Percentiles rank a stretch among this genome's conserved stretches.
phyloP scores from a whole-genome alignment of 805 yeast genomes.

The Candida dendrica region DNA sequence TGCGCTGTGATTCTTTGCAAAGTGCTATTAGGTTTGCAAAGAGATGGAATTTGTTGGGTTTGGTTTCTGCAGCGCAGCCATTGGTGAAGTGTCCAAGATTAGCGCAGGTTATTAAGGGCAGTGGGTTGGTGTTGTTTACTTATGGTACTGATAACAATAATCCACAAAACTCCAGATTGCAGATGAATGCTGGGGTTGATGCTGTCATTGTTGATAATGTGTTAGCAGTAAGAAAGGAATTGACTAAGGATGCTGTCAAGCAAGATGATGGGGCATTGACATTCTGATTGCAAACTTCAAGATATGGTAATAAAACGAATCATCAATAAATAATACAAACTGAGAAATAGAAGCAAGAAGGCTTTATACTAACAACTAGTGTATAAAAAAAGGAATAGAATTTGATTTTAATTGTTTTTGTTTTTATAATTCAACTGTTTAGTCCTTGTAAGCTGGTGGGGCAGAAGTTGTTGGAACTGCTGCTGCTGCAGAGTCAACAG shows the following conservation, averaged over 20 bases:
- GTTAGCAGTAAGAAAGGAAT: constrained; percentile 82
- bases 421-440: too few relatives aligned
- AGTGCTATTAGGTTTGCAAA: constrained; percentile 87
- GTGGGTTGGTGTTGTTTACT: constrained; percentile 89
- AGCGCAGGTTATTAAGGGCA: constrained; percentile 83
- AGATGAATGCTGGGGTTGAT: constrained; percentile 92
- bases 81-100: constrained; percentile 85
- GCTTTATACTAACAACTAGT: too few relatives aligned
- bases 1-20: constrained; percentile 80
- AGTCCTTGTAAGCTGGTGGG: background rate
- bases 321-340: too few relatives aligned
- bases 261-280: background rate
- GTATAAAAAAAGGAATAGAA: background rate
- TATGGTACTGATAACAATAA: constrained; percentile 81
- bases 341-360: too few relatives aligned
- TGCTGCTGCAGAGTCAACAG: too few relatives aligned
- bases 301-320: too few relatives aligned
- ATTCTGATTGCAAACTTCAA: too few relatives aligned
- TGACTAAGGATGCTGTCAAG: constrained; percentile 31
- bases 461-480: background rate
- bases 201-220: constrained; percentile 98
- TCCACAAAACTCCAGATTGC: constrained; percentile 76
- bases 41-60: constrained; percentile 86
- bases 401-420: background rate
- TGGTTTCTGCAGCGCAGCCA: constrained; percentile 84